Conservation (phyloP, 495 filamentous ascomycete genomes). For the Hyaloscypha bicolor region DNA sequence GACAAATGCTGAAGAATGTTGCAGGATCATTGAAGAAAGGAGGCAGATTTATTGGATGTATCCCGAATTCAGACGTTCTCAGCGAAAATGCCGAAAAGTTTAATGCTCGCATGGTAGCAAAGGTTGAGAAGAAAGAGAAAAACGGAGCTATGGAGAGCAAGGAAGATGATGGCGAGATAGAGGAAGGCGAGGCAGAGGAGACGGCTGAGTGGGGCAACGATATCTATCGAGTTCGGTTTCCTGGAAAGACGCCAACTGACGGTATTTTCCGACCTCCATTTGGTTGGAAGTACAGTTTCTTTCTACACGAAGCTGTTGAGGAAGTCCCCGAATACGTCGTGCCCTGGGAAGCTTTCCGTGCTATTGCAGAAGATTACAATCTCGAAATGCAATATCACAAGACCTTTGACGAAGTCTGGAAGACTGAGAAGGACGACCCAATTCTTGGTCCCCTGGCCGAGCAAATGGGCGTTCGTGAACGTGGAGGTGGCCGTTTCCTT, state of each 20-base stretch:
- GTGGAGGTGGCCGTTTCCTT: conserved; percentile 63
- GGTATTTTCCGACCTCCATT: conserved; percentile 90
- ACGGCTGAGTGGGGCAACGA: conserved; percentile 86
- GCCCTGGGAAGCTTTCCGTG: conserved; percentile 96
- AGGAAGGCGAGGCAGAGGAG: conserved; percentile 54
- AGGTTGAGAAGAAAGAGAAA: conserved; percentile 36
- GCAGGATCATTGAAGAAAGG: conserved; percentile 88
- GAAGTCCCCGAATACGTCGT: conserved; percentile 97
- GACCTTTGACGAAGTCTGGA: conserved; percentile 87
- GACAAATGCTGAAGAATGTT: conserved; percentile 92
- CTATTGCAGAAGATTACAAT: conserved; percentile 92
- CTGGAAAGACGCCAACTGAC: conserved; percentile 74
- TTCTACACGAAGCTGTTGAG: conserved; percentile 92
- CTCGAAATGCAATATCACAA: conserved; percentile 92
- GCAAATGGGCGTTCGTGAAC: conserved; percentile 86
- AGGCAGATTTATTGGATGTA: conserved; percentile 88
- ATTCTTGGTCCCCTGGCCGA: conserved; percentile 83
- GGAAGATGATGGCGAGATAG: conserved; percentile 51
- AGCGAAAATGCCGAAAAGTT: conserved; percentile 63
- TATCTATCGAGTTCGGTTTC: conserved; percentile 88
- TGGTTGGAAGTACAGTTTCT: conserved; percentile 97
- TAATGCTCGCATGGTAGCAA: conserved; percentile 52
- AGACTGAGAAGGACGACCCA: conserved; percentile 79
- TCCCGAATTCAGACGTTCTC: conserved; percentile 91
- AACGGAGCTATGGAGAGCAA: conserved; percentile 17